phyloP scores from a whole-genome alignment of 2,329 filamentous ascomycete species.

The Aureobasidium zeae region DNA sequence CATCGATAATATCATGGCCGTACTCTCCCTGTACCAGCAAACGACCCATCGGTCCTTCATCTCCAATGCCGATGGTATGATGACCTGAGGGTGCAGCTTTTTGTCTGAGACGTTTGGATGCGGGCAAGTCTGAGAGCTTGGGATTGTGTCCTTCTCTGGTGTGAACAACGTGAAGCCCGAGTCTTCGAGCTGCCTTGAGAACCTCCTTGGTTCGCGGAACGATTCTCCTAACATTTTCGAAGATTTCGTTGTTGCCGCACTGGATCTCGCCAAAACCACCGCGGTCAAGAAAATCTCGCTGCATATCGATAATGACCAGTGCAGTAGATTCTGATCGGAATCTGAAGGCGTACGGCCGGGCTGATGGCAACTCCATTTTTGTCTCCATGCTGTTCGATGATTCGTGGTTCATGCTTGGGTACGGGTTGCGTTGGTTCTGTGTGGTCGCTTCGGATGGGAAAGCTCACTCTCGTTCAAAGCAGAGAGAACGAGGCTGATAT shows the following conservation, averaged over 20 bases:
- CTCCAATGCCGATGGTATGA: conserved; percentile 42
- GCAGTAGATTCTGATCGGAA: conserved; percentile 41
- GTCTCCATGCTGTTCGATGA: background rate
- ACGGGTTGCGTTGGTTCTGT: too few species aligned
- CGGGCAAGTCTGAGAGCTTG: conserved; percentile 45
- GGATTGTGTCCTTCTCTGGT: conserved; percentile 43
- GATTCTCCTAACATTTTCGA: conserved; percentile 23
- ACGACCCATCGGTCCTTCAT: conserved; percentile 45
- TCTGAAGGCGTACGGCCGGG: conserved; percentile 39
- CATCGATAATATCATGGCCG: conserved; percentile 48
- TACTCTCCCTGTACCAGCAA: conserved; percentile 46
- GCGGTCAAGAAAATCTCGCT: conserved; percentile 42
- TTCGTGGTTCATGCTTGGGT: too few species aligned
- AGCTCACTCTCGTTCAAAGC: too few species aligned
- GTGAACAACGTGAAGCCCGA: conserved; percentile 40
- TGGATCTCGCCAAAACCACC: conserved; percentile 46
- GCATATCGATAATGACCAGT: conserved; percentile 45
- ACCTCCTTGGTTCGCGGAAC: conserved; percentile 26
- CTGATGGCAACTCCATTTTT: conserved; percentile 27
- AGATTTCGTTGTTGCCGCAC: conserved; percentile 31
- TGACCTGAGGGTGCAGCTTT: conserved; percentile 38
- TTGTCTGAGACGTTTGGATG: conserved; percentile 43
- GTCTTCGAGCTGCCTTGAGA: conserved; percentile 34
- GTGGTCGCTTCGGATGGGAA: too few species aligned
- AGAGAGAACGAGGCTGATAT: too few species aligned